phyloP scores from a whole-genome alignment of 2,329 filamentous ascomycete species.

The Ilyonectria mors-panacis region DNA sequence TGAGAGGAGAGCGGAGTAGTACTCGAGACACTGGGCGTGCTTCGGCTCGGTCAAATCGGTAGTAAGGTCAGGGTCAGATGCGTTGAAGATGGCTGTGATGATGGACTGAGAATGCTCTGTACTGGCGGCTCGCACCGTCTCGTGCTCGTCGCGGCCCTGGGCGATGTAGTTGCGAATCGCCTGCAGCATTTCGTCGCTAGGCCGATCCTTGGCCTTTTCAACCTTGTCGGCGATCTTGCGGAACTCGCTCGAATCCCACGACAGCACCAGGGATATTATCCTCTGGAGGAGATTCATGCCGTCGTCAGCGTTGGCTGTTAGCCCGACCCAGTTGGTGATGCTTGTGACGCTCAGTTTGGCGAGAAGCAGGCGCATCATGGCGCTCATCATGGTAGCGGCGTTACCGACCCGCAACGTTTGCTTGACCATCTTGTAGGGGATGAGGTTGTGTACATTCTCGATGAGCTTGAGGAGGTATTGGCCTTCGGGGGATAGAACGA shows the following conservation, averaged over 20 bases:
- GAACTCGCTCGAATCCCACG: constrained; percentile 81
- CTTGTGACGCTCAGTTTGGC: constrained; percentile 83
- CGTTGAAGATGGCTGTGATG: constrained; percentile 74
- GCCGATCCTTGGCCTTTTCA: constrained; percentile 71
- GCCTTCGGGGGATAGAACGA: constrained; percentile 82
- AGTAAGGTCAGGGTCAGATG: constrained; percentile 61
- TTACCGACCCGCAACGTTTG: constrained; percentile 84
- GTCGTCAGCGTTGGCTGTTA: constrained; percentile 79
- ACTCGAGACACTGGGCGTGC: constrained; percentile 77
- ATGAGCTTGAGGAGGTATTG: constrained; percentile 80
- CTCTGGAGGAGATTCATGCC: constrained; percentile 86
- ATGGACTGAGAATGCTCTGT: constrained; percentile 70
- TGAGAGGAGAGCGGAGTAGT: constrained; percentile 78
- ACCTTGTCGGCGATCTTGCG: constrained; percentile 75
- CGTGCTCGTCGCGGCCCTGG: constrained; percentile 68
- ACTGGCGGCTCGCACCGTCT: constrained; percentile 71
- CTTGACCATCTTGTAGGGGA: constrained; percentile 80
- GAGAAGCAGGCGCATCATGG: constrained; percentile 79
- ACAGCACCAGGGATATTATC: constrained; percentile 80
- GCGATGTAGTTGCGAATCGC: constrained; percentile 73
- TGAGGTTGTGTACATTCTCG: constrained; percentile 77
- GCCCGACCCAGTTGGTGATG: constrained; percentile 84
- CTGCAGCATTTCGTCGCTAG: constrained; percentile 72
- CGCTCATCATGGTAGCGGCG: constrained; percentile 85
- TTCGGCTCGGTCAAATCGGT: constrained; percentile 69